Conservation (phyloP, 2,329 filamentous ascomycete genomes). For the Arthrinium phaeospermum region DNA sequence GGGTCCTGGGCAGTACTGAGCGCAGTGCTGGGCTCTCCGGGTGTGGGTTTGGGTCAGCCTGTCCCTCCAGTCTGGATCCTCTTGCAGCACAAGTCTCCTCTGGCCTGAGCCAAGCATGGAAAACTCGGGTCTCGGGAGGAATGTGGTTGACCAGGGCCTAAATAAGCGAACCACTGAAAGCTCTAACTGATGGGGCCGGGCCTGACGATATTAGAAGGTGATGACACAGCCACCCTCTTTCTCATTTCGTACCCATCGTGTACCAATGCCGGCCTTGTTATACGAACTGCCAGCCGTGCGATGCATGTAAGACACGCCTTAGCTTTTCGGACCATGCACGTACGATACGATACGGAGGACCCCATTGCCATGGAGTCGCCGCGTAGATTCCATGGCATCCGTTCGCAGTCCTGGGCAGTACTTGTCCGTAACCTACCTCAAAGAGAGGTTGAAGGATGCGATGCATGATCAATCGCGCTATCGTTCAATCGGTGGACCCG, state of each 20-base stretch:
- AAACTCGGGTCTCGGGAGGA: slow-evolving; percentile 10
- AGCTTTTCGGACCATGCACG: not conserved
- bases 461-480: not conserved
- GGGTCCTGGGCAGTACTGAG: not conserved
- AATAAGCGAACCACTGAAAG: slow-evolving; percentile 17
- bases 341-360: not conserved
- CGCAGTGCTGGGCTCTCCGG: not conserved
- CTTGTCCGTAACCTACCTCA: not conserved
- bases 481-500: slow-evolving; percentile 1
- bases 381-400: not conserved
- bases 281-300: not conserved
- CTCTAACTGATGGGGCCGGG: slow-evolving; percentile 10
- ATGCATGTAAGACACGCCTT: not conserved
- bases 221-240: slow-evolving; percentile 14
- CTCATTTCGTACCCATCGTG: not conserved
- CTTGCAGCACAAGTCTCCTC: not conserved
- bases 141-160: slow-evolving; percentile 7
- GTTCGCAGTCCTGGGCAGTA: not conserved
- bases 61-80: not conserved
- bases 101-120: not conserved
- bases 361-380: not conserved
- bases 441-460: not conserved
- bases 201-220: slow-evolving; percentile 1
- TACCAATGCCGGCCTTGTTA: not conserved
- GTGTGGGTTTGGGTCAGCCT: not conserved